These are phyloP conservation scores for Penicillium bialowiezense DNA, from an alignment of 495 filamentous ascomycete genomes.

Conservation along the genomic window DNA sequence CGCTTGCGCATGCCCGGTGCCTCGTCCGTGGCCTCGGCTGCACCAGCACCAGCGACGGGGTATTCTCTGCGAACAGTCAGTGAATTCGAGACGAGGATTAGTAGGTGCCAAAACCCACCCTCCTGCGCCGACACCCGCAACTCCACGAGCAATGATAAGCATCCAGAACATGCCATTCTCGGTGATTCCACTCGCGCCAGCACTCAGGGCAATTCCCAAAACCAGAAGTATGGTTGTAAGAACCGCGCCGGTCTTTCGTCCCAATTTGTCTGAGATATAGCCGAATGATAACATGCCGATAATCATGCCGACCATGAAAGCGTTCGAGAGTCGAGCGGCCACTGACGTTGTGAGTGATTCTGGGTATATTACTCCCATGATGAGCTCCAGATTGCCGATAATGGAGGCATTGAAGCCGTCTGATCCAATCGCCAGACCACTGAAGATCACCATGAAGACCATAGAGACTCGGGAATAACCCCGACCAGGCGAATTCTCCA, in stretches of 20 bases:
- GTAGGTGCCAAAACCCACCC: too few relatives aligned
- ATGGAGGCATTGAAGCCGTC: constrained; percentile 31
- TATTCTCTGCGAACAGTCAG: constrained; percentile 24
- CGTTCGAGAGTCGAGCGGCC: constrained; percentile 21
- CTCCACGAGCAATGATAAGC: constrained; percentile 25
- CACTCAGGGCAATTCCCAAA: constrained; percentile 26
- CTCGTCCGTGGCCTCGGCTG: constrained; percentile 37
- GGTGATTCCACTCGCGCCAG: constrained; percentile 22
- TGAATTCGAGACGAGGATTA: not conserved
- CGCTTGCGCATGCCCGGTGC: constrained; percentile 22
- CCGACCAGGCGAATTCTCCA: not conserved
- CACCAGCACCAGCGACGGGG: constrained; percentile 30
- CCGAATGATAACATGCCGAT: constrained; percentile 41
- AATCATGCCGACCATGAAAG: constrained; percentile 32
- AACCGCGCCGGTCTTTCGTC: constrained; percentile 32
- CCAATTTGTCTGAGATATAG: constrained; percentile 32
- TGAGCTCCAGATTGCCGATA: constrained; percentile 27
- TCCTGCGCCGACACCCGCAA: constrained; percentile 27
- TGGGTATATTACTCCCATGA: constrained; percentile 28
- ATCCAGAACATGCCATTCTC: constrained; percentile 31
- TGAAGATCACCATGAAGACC: constrained; percentile 28
- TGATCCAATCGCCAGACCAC: constrained; percentile 25
- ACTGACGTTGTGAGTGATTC: constrained; percentile 20
- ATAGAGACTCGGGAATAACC: constrained; percentile 21
- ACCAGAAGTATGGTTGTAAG: constrained; percentile 33